Percentiles rank a stretch among this genome's conserved stretches.
These are phyloP conservation scores for Udeniomyces megalosporus DNA, from an alignment of 768 basidiomycete genomes.

Conservation along the genomic window DNA sequence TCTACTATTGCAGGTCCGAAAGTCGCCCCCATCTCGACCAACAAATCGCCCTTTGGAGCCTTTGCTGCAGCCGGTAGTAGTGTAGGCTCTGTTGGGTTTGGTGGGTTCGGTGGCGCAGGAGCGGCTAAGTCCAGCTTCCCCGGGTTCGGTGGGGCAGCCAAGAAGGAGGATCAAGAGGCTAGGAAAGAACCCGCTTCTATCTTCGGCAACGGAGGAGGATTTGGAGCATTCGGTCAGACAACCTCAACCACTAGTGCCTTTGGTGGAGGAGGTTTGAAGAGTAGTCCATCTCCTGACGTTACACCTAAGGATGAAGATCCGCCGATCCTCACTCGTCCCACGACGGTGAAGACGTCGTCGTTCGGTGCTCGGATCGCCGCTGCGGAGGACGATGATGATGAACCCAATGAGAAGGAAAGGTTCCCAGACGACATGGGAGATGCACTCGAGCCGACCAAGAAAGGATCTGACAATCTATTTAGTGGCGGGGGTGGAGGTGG, in stretches of 20 bases:
- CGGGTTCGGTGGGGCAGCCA: not conserved
- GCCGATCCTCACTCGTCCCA: not conserved
- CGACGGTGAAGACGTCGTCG: not conserved
- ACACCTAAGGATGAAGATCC: not conserved
- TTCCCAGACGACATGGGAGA: not conserved
- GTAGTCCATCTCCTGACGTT: no score
- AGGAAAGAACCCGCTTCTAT: not conserved
- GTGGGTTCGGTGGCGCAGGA: not conserved
- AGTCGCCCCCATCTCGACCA: slow-evolving; percentile 3
- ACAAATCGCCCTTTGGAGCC: slow-evolving; percentile 6
- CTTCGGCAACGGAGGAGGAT: not conserved
- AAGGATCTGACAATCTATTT: not conserved
- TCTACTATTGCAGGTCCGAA: slow-evolving; percentile 5
- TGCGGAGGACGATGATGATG: not conserved
- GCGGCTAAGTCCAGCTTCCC: not conserved
- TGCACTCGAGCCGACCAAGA: slow-evolving; percentile 1
- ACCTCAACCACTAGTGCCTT: not conserved
- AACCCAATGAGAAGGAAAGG: not conserved
- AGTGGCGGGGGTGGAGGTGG: not conserved
- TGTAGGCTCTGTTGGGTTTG: not conserved
- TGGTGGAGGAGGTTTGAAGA: not conserved
- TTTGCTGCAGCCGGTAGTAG: not conserved
- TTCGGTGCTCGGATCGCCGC: not conserved
- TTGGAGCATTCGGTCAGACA: not conserved
- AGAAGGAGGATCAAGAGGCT: not conserved